A percentile compares a stretch with the other conserved stretches of the same genome.
These are phyloP conservation scores for Paxillus rubicundulus DNA, from an alignment of 768 basidiomycete species.

Conservation along the genomic window DNA sequence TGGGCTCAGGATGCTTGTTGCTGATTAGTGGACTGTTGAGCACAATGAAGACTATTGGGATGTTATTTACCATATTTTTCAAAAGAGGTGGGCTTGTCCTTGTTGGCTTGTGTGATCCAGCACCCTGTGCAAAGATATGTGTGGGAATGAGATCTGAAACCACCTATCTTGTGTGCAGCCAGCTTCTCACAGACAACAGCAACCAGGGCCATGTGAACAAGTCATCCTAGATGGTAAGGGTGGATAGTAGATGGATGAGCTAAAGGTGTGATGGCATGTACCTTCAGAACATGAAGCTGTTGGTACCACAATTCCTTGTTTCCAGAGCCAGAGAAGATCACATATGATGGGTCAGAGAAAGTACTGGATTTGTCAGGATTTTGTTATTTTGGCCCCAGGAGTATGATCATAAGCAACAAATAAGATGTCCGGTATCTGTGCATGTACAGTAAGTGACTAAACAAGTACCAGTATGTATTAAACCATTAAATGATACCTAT, in stretches of 20 bases:
- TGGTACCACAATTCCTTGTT: constrained; percentile 20
- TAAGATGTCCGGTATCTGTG: constrained; percentile 25
- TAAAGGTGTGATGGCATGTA: neutral
- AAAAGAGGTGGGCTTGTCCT: constrained; percentile 8
- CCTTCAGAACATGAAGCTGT: constrained; percentile 27
- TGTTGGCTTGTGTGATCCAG: constrained; percentile 28
- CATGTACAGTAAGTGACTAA: no score
- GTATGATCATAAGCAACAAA: constrained; percentile 21
- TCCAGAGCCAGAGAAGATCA: constrained; percentile 26
- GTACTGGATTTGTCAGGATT: constrained; percentile 24
- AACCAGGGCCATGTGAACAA: constrained; percentile 30
- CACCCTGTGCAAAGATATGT: constrained; percentile 35
- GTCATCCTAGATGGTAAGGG: constrained; percentile 11
- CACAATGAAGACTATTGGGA: constrained; percentile 17
- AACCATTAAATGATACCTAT: constrained; percentile 24
- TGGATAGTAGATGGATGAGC: neutral
- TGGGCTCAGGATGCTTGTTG: constrained; percentile 7
- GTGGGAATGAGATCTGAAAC: constrained; percentile 31
- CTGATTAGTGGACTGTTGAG: neutral
- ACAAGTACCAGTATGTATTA: no score
- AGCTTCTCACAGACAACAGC: constrained; percentile 40
- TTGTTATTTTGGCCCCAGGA: constrained; percentile 31
- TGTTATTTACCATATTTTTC: no score
- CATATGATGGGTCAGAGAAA: constrained; percentile 26
- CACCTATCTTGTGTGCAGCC: constrained; percentile 35